These are phyloP conservation scores for Alternaria rosae DNA, from an alignment of 2,329 filamentous ascomycete genomes.

Conservation along the genomic window DNA sequence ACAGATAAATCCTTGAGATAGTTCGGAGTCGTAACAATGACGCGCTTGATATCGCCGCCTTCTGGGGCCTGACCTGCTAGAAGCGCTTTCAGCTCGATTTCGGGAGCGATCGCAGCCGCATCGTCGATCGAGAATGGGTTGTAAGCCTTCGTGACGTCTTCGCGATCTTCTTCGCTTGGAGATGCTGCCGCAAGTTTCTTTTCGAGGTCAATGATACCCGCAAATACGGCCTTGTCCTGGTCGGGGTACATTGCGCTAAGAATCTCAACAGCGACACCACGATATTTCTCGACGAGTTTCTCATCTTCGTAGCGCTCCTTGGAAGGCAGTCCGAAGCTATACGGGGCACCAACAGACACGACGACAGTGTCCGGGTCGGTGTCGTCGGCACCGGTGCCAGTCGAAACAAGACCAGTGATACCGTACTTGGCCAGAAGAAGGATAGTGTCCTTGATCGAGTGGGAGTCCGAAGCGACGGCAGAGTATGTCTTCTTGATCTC, in stretches of 20 bases:
- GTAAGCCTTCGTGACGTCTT: slow-evolving; percentile 72
- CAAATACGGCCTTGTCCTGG: slow-evolving; percentile 43
- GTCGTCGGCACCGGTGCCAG: slow-evolving; percentile 54
- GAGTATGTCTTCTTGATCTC: slow-evolving; percentile 51
- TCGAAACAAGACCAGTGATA: slow-evolving; percentile 43
- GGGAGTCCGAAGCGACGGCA: slow-evolving; percentile 6
- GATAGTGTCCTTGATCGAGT: slow-evolving; percentile 55
- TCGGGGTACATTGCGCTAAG: slow-evolving; percentile 32
- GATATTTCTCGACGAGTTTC: slow-evolving; percentile 42
- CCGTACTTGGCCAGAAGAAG: slow-evolving; percentile 57
- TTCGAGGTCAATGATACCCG: slow-evolving; percentile 60
- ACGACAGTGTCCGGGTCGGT: slow-evolving; percentile 63
- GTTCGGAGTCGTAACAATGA: slow-evolving; percentile 67
- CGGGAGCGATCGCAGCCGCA: slow-evolving; percentile 62
- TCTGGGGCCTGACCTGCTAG: slow-evolving; percentile 62
- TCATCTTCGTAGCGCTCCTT: slow-evolving; percentile 48
- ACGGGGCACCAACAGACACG: slow-evolving; percentile 59
- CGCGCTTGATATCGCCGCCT: slow-evolving; percentile 58
- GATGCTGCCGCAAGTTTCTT: slow-evolving; percentile 67
- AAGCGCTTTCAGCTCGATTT: slow-evolving; percentile 62
- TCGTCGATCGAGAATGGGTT: slow-evolving; percentile 68
- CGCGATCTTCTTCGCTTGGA: slow-evolving; percentile 64
- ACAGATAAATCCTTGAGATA: slow-evolving; percentile 67
- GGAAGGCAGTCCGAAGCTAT: slow-evolving; percentile 52
- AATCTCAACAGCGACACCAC: slow-evolving; percentile 32